These are phyloP conservation scores for Jamesozyma piceae DNA, from an alignment of 805 yeast species.

Conservation along the genomic window DNA sequence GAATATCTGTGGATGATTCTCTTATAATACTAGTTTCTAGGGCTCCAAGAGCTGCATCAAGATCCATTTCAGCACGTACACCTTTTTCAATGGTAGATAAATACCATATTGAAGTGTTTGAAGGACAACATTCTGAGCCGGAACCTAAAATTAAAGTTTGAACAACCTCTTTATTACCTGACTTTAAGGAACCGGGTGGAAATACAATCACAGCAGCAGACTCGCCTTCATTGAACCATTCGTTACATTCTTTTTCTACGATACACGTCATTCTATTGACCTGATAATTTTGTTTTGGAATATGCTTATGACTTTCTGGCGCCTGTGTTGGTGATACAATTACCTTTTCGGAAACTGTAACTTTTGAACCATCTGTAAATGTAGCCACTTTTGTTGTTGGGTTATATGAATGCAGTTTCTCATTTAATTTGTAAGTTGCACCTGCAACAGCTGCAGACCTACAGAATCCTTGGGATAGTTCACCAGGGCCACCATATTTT, in stretches of 20 bases:
- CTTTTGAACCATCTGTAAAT: conserved; percentile 65
- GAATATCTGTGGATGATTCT: conserved; percentile 55
- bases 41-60: conserved; percentile 70
- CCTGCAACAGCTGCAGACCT: conserved; percentile 98
- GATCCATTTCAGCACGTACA: conserved; percentile 60
- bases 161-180: conserved; percentile 61
- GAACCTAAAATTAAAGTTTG: conserved; percentile 84
- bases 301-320: conserved; percentile 34
- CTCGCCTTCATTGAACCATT: conserved; percentile 86
- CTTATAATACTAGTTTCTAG: conserved; percentile 74
- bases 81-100: conserved; percentile 68
- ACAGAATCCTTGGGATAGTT: conserved; percentile 91
- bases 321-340: conserved; percentile 67
- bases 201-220: conserved; percentile 81
- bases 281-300: conserved; percentile 41
- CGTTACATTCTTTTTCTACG: conserved; percentile 77
- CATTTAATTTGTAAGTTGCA: conserved; percentile 78
- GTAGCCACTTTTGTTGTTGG: conserved; percentile 56
- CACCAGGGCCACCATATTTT: conserved; percentile 94
- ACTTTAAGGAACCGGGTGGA: conserved; percentile 72
- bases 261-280: conserved; percentile 71
- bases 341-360: conserved; percentile 70
- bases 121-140: conserved; percentile 79
- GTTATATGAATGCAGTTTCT: conserved; percentile 57
- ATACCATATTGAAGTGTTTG: conserved; percentile 87